Evolutionary conservation across 495 filamentous ascomycete genomes (phyloP).

Genomic region (Evansstolkia leycettana): DNA sequence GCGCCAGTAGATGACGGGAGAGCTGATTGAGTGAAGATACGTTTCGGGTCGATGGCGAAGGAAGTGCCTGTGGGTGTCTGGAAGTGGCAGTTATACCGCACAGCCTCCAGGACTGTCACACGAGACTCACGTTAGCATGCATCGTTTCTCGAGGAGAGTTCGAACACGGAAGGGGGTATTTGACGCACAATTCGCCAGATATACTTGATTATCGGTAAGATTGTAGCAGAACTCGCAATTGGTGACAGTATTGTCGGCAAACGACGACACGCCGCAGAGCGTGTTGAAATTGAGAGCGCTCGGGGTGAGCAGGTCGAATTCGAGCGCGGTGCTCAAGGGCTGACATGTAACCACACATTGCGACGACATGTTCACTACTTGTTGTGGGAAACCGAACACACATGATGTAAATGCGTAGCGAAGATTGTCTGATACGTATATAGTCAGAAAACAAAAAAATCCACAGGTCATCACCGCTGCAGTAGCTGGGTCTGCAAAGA

Average conservation of each 20-base stretch:
- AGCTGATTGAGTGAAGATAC: conserved; percentile 30
- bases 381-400: conserved; percentile 28
- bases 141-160: background rate
- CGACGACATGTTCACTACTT: conserved; percentile 23
- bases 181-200: conserved; percentile 38
- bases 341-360: conserved; percentile 32
- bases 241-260: conserved; percentile 30
- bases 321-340: conserved; percentile 21
- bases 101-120: conserved; percentile 33
- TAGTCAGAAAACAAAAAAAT: conserved; percentile 1
- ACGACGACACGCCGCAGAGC: conserved; percentile 22
- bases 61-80: conserved; percentile 15
- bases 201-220: conserved; percentile 27
- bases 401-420: conserved; percentile 35
- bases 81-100: conserved; percentile 38
- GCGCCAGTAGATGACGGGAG: conserved; percentile 25
- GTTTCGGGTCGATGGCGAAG: conserved; percentile 30
- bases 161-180: background rate
- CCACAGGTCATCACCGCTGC: background rate
- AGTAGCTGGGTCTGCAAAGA: background rate
- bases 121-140: background rate
- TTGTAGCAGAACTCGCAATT: conserved; percentile 36
- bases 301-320: conserved; percentile 18
- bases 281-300: conserved; percentile 15
- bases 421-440: conserved; percentile 28